Evolutionary conservation across 1,284 basidiomycete genomes (phyloP), one percentile per base, ranked within the genome.

Genomic region (Vanrija sp.): DNA sequence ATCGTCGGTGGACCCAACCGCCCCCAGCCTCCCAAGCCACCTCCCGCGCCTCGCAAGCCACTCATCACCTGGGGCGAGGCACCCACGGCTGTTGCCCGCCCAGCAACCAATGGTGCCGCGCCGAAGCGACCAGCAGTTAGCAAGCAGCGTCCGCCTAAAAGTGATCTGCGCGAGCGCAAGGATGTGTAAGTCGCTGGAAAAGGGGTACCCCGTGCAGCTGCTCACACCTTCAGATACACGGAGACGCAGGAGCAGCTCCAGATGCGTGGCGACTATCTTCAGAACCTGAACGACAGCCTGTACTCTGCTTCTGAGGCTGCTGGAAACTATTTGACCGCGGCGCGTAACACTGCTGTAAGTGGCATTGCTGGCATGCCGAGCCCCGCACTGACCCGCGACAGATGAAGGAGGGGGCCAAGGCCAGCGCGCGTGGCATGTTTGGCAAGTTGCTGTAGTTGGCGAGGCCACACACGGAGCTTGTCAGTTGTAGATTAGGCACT

Each of bases 351-450:
- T 3, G 75, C 72, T 64, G 59, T 72, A 57, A 74, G 73, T 49
- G 69, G 73, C 51, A 60, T 67, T 6, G 72, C 68, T 10, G 12
- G 12, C 31, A 31, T 12, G 9, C 42, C 41, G 41, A 48, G n/a
- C 37, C 23, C 25, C 41, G 20, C 12, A 7, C 22, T 50, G 18
- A 16, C 47, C 72, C 31, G 12, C 31, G 9, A 9, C 31, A 31
- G 60, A 57, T 71, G 56, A 74, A 74, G 53, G 72, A 76, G 55
- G 56, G 67, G 6, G 75, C 71, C 8, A 76, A 75, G 65, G 62
- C 56, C 14, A 66, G 68, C 1, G 69, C 66, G 0, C 72, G 65
- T 41, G 64, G 67, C 7, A 48, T 68, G 36, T 69, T 71, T 49
- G 66, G 66, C n/a, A 71, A 69, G 46, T 35, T 71, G 50, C 39